These are phyloP conservation scores for Nicotiana knightiana DNA, from an alignment of 257 asterid genomes.

Conservation along the genomic window DNA sequence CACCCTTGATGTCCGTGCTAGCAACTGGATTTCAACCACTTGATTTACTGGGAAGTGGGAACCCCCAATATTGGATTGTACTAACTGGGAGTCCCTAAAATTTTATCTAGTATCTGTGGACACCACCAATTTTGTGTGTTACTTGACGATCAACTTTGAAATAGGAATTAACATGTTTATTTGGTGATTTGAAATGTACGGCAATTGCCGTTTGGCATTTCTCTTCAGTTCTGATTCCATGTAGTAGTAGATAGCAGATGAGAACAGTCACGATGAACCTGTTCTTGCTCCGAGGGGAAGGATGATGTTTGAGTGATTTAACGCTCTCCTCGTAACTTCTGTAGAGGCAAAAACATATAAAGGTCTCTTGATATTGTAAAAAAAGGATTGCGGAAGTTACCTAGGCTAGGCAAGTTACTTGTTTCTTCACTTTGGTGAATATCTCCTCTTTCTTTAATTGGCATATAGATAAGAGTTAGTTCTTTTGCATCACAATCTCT, in stretches of 20 bases:
- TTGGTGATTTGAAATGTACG: neutral
- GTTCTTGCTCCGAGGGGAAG: neutral
- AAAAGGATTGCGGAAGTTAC: neutral
- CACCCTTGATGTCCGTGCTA: too few species aligned
- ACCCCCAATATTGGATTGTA: neutral
- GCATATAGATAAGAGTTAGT: neutral
- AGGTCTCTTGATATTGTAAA: neutral
- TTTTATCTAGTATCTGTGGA: neutral
- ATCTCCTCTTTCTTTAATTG: neutral
- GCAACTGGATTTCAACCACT: too few species aligned
- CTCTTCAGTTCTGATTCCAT: neutral
- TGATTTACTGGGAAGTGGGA: too few species aligned
- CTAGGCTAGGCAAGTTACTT: neutral
- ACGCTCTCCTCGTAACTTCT: neutral
- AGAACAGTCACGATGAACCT: neutral
- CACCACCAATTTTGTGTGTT: neutral
- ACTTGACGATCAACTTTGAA: neutral
- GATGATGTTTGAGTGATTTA: neutral
- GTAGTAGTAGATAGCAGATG: neutral
- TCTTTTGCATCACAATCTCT: neutral
- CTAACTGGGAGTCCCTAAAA: neutral
- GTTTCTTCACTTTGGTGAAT: neutral
- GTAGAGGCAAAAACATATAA: neutral
- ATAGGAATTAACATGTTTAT: neutral
- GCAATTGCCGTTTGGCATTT: neutral